phyloP scores from a whole-genome alignment of 225 moss, liverwort and hornwort genomes.

The Bryoerythrophyllum caledonicum region DNA sequence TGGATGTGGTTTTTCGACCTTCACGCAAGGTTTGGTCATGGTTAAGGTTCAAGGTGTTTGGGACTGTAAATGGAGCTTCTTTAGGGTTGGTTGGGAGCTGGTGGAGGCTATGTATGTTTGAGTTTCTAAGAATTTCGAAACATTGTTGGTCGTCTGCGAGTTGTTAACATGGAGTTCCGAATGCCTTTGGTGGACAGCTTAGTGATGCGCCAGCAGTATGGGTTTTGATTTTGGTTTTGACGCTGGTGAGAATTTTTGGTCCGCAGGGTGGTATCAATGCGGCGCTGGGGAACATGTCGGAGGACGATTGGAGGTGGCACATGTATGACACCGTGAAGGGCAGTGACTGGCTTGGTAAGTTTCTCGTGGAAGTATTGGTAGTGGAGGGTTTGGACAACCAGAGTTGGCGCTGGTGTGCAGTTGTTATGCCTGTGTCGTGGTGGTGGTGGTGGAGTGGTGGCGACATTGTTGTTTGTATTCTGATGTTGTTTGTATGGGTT shows the following conservation, averaged over 20 bases:
- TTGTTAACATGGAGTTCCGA: background rate
- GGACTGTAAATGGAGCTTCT: background rate
- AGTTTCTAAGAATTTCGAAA: background rate
- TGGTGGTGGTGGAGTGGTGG: background rate
- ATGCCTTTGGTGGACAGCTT: background rate
- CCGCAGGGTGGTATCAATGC: conserved; percentile 96
- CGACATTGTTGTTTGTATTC: background rate
- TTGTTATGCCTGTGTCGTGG: background rate
- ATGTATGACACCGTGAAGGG: conserved; percentile 99
- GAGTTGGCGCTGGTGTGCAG: background rate
- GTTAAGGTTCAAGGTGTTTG: background rate
- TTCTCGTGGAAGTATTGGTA: background rate
- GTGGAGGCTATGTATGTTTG: background rate
- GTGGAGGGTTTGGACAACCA: background rate
- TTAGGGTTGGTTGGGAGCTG: background rate
- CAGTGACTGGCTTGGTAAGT: conserved; percentile 92
- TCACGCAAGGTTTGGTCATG: background rate
- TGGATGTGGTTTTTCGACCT: no score
- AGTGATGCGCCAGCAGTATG: background rate
- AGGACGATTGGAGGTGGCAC: conserved; percentile 99
- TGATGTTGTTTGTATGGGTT: conserved; percentile 1
- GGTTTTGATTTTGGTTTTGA: background rate
- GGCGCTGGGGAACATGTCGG: conserved; percentile 92
- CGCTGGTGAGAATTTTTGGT: conserved; percentile 5
- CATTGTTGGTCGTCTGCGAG: background rate